Percentiles rank a stretch among this genome's conserved stretches.
Evolutionary conservation across 257 asterid genomes (phyloP).

Genomic region (Solanum etuberosum): DNA sequence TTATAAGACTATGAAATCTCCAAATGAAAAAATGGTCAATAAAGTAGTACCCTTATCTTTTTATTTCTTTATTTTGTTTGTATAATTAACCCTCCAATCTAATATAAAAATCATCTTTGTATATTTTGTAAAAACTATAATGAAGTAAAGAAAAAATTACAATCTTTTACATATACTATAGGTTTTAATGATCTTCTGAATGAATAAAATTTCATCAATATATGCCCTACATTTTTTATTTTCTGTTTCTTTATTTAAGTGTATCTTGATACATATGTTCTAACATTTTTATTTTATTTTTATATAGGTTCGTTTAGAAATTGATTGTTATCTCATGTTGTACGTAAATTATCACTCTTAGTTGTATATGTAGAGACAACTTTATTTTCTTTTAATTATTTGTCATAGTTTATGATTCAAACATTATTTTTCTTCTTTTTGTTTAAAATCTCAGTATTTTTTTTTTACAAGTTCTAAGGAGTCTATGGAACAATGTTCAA

Average conservation of each 20-base stretch:
- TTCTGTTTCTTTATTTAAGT: not conserved
- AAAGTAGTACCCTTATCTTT: not conserved
- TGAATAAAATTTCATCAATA: too few species aligned
- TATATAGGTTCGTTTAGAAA: not conserved
- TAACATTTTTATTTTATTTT: not conserved
- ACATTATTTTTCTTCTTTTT: not conserved
- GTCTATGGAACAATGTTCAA: too few species aligned
- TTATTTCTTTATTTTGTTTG: not conserved
- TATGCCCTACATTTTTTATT: not conserved
- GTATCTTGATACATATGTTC: not conserved
- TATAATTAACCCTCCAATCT: not conserved
- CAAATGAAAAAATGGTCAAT: too few species aligned
- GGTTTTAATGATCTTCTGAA: not conserved
- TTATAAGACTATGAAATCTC: not conserved
- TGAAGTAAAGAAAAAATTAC: not conserved
- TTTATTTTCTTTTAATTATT: too few species aligned
- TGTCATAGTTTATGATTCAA: too few species aligned
- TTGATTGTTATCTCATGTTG: not conserved
- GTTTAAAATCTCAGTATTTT: too few species aligned
- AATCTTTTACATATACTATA: not conserved
- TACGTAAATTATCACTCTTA: not conserved
- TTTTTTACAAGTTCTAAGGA: not conserved
- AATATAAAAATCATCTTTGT: too few species aligned
- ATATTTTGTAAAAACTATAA: not conserved
- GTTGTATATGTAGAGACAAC: too few species aligned